These are phyloP conservation scores for Microthlaspi erraticum DNA, from an alignment of 345 rosid species.

Conservation along the genomic window DNA sequence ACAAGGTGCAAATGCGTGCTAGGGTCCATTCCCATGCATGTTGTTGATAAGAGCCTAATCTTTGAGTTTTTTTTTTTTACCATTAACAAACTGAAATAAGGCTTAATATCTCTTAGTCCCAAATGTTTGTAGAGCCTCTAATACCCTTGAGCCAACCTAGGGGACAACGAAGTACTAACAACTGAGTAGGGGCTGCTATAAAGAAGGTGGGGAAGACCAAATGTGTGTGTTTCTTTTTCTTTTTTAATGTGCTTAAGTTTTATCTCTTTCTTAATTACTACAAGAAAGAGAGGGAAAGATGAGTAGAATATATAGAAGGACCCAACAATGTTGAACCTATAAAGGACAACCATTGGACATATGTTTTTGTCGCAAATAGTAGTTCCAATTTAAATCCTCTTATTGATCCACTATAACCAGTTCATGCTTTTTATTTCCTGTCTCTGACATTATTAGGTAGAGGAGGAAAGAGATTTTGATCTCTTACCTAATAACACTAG, in stretches of 20 bases:
- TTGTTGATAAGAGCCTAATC: not conserved
- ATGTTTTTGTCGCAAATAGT: constrained; percentile 36
- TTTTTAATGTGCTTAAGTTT: constrained; percentile 9
- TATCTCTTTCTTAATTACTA: constrained; percentile 29
- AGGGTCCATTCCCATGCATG: constrained; percentile 3
- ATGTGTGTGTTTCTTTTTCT: constrained; percentile 31
- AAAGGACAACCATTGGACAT: constrained; percentile 39
- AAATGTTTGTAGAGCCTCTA: not conserved
- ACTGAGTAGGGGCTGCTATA: constrained; percentile 29
- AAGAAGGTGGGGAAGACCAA: constrained; percentile 28
- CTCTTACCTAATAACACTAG: constrained; percentile 35
- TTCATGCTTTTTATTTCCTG: constrained; percentile 40
- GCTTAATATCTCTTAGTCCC: no score
- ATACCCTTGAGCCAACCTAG: constrained; percentile 13
- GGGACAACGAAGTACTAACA: constrained; percentile 27
- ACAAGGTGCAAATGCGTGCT: constrained; percentile 14
- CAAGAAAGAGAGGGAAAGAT: constrained; percentile 13
- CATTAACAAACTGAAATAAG: no score
- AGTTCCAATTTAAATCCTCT: constrained; percentile 30
- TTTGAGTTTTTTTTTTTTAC: no score
- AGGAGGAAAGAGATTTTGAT: constrained; percentile 12
- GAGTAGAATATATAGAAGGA: constrained; percentile 21
- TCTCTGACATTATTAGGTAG: constrained; percentile 42
- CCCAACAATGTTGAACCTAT: constrained; percentile 36
- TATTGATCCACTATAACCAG: constrained; percentile 38